Evolutionary conservation across 805 yeast genomes (phyloP).

Genomic region (Starmerella floricola): DNA sequence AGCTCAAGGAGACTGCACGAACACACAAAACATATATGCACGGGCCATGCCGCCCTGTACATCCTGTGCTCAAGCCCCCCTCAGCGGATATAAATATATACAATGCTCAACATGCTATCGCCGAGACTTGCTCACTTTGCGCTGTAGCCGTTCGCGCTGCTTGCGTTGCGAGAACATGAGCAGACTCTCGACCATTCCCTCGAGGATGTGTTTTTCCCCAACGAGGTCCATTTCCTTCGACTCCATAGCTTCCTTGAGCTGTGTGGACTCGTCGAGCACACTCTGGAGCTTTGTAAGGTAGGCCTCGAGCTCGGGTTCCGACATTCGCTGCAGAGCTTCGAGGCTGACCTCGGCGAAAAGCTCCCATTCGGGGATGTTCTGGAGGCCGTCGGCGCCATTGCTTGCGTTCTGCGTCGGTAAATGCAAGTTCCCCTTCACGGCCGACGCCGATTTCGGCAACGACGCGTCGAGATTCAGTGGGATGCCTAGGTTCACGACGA

Average conservation of each 20-base stretch:
- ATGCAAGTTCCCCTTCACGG: slow-evolving; percentile 17
- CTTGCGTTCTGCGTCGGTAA: slow-evolving; percentile 1
- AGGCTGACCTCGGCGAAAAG: slow-evolving; percentile 28
- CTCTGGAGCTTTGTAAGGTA: slow-evolving; percentile 30
- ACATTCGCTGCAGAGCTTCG: slow-evolving; percentile 31
- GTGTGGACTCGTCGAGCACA: slow-evolving; percentile 32
- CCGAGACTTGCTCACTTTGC: slow-evolving; percentile 4
- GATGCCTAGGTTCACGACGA: slow-evolving; percentile 54
- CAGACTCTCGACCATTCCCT: slow-evolving; percentile 75
- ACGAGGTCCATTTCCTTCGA: slow-evolving; percentile 38
- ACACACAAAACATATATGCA: too few relatives aligned
- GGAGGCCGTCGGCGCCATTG: slow-evolving; percentile 14
- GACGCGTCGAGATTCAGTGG: slow-evolving; percentile 61
- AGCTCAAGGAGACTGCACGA: neutral
- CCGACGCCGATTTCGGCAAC: slow-evolving; percentile 24
- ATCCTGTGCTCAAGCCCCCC: too few relatives aligned
- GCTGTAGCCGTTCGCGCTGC: slow-evolving; percentile 19
- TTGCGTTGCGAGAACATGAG: slow-evolving; percentile 71
- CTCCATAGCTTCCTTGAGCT: slow-evolving; percentile 40
- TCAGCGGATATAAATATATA: too few relatives aligned
- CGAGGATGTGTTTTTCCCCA: slow-evolving; percentile 64
- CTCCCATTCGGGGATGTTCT: slow-evolving; percentile 25
- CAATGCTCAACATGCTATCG: neutral
- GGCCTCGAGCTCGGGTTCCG: slow-evolving; percentile 29
- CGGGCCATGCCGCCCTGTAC: too few relatives aligned